Evolutionary conservation across 2,329 filamentous ascomycete genomes (phyloP).

Genomic region (Dactylellina parvicollis): DNA sequence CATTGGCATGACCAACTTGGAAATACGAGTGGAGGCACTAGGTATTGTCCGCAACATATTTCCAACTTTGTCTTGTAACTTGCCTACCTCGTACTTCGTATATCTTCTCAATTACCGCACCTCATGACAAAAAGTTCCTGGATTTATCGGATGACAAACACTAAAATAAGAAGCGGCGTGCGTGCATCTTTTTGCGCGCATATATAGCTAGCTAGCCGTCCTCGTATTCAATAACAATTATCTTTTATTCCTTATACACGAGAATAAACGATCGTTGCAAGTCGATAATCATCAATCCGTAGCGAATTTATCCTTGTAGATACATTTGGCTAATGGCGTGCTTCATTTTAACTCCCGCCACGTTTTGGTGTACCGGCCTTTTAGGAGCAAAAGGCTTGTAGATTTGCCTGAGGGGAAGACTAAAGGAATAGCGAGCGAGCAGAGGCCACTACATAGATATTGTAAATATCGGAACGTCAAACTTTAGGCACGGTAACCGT

Average conservation of each 20-base stretch:
- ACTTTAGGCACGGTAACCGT: conserved; percentile 52
- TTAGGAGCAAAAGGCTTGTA: no score
- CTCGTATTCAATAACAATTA: conserved; percentile 24
- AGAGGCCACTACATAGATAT: no score
- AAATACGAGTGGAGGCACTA: no score
- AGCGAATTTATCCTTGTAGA: conserved; percentile 11
- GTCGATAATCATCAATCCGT: not conserved
- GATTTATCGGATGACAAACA: not conserved
- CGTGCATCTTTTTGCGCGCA: not conserved
- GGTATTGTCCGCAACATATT: no score
- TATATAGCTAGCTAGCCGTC: conserved; percentile 2
- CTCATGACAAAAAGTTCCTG: not conserved
- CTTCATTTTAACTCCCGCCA: conserved; percentile 38
- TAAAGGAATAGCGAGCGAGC: no score
- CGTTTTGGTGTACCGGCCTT: not conserved
- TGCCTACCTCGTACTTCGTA: conserved; percentile 1
- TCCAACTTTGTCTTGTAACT: conserved; percentile 6
- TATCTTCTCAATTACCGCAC: no score
- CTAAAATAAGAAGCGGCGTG: conserved; percentile 21
- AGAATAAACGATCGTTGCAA: no score
- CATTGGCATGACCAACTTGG: no score
- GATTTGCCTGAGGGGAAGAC: no score
- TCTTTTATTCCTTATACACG: not conserved
- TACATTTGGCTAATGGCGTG: conserved; percentile 29
- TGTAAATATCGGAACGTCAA: conserved; percentile 20